Conservation (phyloP, 2,329 filamentous ascomycete species). For the Metarhizium robertsii region DNA sequence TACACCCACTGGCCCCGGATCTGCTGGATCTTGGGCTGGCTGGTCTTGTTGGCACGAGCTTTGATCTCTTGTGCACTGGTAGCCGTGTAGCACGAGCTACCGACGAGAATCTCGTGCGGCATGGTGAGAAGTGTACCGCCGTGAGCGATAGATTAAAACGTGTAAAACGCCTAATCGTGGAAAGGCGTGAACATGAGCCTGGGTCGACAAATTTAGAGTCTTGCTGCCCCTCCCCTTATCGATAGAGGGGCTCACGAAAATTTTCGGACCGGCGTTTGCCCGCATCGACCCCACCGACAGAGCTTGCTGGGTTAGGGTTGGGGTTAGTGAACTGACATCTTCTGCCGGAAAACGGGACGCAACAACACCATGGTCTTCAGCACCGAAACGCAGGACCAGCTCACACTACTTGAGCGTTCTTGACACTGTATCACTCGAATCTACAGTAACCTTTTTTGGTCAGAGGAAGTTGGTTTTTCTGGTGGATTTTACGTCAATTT, state of each 20-base stretch:
- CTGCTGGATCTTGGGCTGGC: slow-evolving; percentile 33
- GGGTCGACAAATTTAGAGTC: not conserved
- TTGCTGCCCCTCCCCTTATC: slow-evolving; percentile 11
- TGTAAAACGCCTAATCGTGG: not conserved
- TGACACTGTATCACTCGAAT: too few relatives aligned
- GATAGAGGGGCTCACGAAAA: slow-evolving; percentile 12
- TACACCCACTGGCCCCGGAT: slow-evolving; percentile 52
- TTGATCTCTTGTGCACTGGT: slow-evolving; percentile 34
- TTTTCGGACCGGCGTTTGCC: slow-evolving; percentile 11
- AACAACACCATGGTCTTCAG: too few relatives aligned
- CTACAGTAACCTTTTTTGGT: too few relatives aligned
- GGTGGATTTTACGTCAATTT: too few relatives aligned
- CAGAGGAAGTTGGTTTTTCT: too few relatives aligned
- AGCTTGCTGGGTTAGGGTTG: not conserved
- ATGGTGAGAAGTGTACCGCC: slow-evolving; percentile 14
- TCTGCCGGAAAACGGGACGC: too few relatives aligned
- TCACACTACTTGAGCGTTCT: too few relatives aligned
- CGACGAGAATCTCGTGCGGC: slow-evolving; percentile 27
- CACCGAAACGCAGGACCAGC: too few relatives aligned
- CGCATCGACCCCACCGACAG: not conserved
- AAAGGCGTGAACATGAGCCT: not conserved
- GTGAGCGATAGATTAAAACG: slow-evolving; percentile 1
- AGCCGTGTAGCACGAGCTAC: slow-evolving; percentile 40
- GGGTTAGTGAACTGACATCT: too few relatives aligned
- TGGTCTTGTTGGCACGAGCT: slow-evolving; percentile 33